Percentiles rank a stretch among this genome's conserved stretches.
phyloP scores from a whole-genome alignment of 495 filamentous ascomycete genomes.

The Venustampulla echinocandica region DNA sequence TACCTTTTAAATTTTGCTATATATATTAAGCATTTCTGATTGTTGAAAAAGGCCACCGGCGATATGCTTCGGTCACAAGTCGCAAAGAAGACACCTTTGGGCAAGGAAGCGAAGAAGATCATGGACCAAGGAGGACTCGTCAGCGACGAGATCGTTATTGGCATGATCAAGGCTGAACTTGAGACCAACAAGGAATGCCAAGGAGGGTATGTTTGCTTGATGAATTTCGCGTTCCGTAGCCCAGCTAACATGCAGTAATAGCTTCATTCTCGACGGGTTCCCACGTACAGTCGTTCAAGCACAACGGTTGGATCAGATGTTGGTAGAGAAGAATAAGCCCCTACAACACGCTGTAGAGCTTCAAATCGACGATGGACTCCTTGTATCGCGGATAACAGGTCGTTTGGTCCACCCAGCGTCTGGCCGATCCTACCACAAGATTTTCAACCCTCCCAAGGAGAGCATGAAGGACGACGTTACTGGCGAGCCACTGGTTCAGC shows the following conservation, averaged over 20 bases:
- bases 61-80: conserved; percentile 99
- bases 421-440: conserved; percentile 92
- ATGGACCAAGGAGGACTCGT: conserved; percentile 98
- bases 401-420: conserved; percentile 92
- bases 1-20: conserved; percentile 3
- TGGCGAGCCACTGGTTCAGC: conserved; percentile 92
- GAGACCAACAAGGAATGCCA: conserved; percentile 91
- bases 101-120: conserved; percentile 98
- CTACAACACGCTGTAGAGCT: conserved; percentile 93
- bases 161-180: conserved; percentile 97
- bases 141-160: conserved; percentile 97
- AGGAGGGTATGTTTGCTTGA: conserved; percentile 65
- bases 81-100: conserved; percentile 91
- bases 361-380: conserved; percentile 87
- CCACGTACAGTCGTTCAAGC: conserved; percentile 93
- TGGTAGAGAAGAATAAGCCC: conserved; percentile 58
- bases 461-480: conserved; percentile 94
- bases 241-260: conserved; percentile 27
- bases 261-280: conserved; percentile 98
- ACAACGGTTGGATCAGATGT: conserved; percentile 89
- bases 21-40: conserved; percentile 2
- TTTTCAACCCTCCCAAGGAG: conserved; percentile 96
- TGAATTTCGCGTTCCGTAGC: neutral
- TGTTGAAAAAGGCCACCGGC: conserved; percentile 68
- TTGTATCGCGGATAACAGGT: conserved; percentile 93